Base-by-base conservation (phyloP, 352 stramenopile genomes). In the Globisporangium cystogenes region DNA sequence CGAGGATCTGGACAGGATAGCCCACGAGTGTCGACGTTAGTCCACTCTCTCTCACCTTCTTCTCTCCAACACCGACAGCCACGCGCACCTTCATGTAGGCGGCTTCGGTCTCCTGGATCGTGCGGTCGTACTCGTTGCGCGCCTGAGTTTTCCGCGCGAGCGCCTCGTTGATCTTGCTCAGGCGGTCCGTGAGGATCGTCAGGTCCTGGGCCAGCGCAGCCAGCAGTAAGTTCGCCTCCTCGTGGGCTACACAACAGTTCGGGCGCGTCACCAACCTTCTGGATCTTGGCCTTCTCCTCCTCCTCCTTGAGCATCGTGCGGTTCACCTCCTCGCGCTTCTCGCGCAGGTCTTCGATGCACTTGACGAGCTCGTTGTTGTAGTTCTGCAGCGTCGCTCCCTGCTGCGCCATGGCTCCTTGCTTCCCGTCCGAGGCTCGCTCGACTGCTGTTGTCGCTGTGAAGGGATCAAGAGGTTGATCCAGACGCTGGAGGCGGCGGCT, bases 361-460 rank as follows among this genome's bases (percentile, higher is more conserved):
- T 97, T 97, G 52, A 98, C 91, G 24, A 97, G 75, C 66, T 98
- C 90, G 74, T 97, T 98, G 72, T 98, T 98, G 78, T 97, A 98
- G 72, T 97, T 97, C 68, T 97, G 87, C 53, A 97, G 81, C 51
- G 90, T 96, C 58, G 90, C 88, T 35, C 91, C 91, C 60, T 98
- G 91, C 53, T 96, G 84, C 57, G 91, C 88, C 88, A 93, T 90
- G 6, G 12, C 21, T 31, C n/a, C n/a, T n/a, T n/a, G n/a, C n/a
- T n/a, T n/a, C n/a, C n/a, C n/a, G n/a, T n/a, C n/a, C n/a, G n/a
- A n/a, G n/a, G n/a, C n/a, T n/a, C n/a, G n/a, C n/a, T n/a, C n/a
- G n/a, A n/a, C n/a, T n/a, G n/a, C n/a, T n/a, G n/a, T n/a, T n/a
- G n/a, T n/a, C n/a, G n/a, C n/a, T n/a, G n/a, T n/a, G n/a, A n/a